These are phyloP conservation scores for Aspergillus bertholletiae DNA, from an alignment of 495 filamentous ascomycete genomes.

Conservation along the genomic window DNA sequence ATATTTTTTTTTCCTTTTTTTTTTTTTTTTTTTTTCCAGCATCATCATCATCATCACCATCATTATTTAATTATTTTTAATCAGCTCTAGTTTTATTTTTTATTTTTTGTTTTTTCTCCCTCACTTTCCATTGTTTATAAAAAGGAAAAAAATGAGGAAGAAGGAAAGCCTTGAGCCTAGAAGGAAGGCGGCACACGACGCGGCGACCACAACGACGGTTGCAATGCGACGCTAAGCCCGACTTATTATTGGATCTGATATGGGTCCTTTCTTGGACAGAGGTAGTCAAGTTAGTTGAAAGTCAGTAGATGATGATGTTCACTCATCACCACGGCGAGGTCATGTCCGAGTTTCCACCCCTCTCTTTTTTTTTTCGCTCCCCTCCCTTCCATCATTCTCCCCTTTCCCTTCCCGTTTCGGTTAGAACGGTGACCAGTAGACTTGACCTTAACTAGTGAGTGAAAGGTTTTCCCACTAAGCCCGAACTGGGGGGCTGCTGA, in stretches of 20 bases:
- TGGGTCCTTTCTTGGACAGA: constrained; percentile 25
- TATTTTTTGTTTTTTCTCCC: background rate
- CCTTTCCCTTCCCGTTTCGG: constrained; percentile 12
- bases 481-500: constrained; percentile 6
- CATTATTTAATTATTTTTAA: no score
- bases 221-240: constrained; percentile 35
- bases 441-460: background rate
- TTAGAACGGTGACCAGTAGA: background rate
- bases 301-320: background rate
- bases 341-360: constrained; percentile 19
- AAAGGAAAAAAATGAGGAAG: background rate
- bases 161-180: background rate
- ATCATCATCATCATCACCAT: background rate
- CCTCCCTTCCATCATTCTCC: constrained; percentile 3
- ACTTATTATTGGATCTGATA: constrained; percentile 41
- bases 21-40: constrained; percentile 12
- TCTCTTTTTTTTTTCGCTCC: no score
- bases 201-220: constrained; percentile 26
- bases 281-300: constrained; percentile 12
- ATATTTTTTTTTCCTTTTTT: background rate
- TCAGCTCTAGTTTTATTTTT: background rate
- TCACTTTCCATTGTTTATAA: background rate
- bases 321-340: constrained; percentile 18
- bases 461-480: constrained; percentile 6
- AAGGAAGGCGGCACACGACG: constrained; percentile 11